Evolutionary conservation across 1,139 yeast genomes (phyloP), one percentile per base, ranked within the genome.

Genomic region (Candida glucosophila): DNA sequence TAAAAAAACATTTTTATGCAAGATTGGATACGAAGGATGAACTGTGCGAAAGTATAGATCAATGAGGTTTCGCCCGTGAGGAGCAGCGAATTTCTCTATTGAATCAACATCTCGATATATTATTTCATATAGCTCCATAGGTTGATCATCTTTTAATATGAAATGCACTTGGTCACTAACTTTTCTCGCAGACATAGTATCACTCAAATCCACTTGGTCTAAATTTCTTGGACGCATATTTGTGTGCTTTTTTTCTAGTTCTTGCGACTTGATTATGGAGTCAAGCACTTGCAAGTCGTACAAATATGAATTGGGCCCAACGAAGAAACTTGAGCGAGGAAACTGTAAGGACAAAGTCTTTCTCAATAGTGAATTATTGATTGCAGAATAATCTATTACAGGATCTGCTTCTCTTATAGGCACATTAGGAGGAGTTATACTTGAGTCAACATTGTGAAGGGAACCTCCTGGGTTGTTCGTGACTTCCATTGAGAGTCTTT

Each of bases 1-100:
- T 35, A 80, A 48, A 37, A 80, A 80, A 11, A 80, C 88, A 39
- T 75, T 73, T 40, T 79, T 81, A 45, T 80, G 90, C 29, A 80
- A 49, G 11, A 80, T 77, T 1, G 92, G 92, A 48, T 78, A 77
- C 3, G 79, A 73, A 0, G 90, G 90, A 45, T 80, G 92, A 13
- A 80, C 70, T n/a, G 77, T 68, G 35, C 80, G 60, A 47, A 80
- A 80, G 41, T 79, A 80, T 15, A 79, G 59, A 39, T 79, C 81
- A 22, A 80, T 73, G 28, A 80, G 55, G 6, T 72, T 67, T 38
- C 74, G 80, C 1, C 92, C 92, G 49, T 78, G 82, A 1, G 92
- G 92, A 11, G 82, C 77, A 19, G 80, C 75, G 34, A 78, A 64
- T 39, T 69, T 66, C 43, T 80, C 92, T 14, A 80, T 79, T 14